phyloP scores from a whole-genome alignment of 1,284 basidiomycete species.

The Trametes polyzona region DNA sequence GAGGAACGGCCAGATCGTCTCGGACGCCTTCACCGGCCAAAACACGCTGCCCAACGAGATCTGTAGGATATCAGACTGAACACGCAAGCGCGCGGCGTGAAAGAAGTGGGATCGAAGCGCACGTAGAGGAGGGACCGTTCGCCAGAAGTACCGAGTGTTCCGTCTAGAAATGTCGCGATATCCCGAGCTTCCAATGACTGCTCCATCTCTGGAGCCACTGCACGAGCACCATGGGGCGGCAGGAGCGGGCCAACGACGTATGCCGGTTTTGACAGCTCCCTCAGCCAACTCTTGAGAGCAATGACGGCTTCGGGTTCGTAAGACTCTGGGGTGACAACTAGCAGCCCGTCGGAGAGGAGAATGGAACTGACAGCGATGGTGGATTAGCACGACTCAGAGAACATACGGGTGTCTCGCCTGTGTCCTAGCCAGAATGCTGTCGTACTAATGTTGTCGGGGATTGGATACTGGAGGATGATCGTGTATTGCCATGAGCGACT shows the following conservation, averaged over 20 bases:
- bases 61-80: not conserved
- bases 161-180: constrained; percentile 18
- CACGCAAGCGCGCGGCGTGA: too few relatives aligned
- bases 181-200: not conserved
- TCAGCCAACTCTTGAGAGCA: constrained; percentile 11
- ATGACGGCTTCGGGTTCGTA: constrained; percentile 26
- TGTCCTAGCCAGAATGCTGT: too few relatives aligned
- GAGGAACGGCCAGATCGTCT: constrained; percentile 20
- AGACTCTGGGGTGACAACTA: constrained; percentile 16
- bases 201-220: constrained; percentile 7
- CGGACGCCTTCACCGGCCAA: constrained; percentile 16
- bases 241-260: constrained; percentile 18
- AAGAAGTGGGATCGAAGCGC: not conserved
- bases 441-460: too few relatives aligned
- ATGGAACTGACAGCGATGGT: too few relatives aligned
- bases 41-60: constrained; percentile 23
- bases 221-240: not conserved
- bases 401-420: too few relatives aligned
- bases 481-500: too few relatives aligned
- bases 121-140: constrained; percentile 21
- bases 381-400: too few relatives aligned
- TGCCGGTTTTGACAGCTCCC: constrained; percentile 5
- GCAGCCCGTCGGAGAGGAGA: too few relatives aligned
- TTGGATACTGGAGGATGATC: too few relatives aligned
- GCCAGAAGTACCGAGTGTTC: constrained; percentile 7